Conservation (phyloP, 2,329 filamentous ascomycete genomes). For the Trichophyton rubrum region DNA sequence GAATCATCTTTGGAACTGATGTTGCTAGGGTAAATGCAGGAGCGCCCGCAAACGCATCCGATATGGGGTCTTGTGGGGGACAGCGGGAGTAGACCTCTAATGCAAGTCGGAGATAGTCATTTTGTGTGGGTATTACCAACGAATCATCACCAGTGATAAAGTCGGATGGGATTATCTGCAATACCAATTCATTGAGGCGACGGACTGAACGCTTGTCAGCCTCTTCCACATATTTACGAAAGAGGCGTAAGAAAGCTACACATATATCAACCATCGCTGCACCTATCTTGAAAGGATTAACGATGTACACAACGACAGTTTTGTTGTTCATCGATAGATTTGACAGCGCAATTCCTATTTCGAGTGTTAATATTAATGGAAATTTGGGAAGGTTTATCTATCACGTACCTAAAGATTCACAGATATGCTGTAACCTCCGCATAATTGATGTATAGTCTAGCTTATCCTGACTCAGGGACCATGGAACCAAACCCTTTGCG, state of each 20-base stretch:
- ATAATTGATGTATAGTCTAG: slow-evolving; percentile 24
- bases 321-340: slow-evolving; percentile 23
- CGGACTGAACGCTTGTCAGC: slow-evolving; percentile 22
- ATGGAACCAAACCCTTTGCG: slow-evolving; percentile 30
- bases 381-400: neutral
- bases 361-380: neutral
- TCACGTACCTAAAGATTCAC: slow-evolving; percentile 27
- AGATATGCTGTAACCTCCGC: slow-evolving; percentile 24
- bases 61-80: slow-evolving; percentile 31
- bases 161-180: slow-evolving; percentile 46
- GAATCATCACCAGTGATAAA: slow-evolving; percentile 42
- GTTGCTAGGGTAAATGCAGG: slow-evolving; percentile 45
- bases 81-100: slow-evolving; percentile 48
- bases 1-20: slow-evolving; percentile 40
- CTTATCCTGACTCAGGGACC: slow-evolving; percentile 21
- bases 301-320: slow-evolving; percentile 46
- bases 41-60: slow-evolving; percentile 34
- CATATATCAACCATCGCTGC: slow-evolving; percentile 41
- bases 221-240: slow-evolving; percentile 40
- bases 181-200: slow-evolving; percentile 37
- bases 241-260: slow-evolving; percentile 44
- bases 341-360: slow-evolving; percentile 25
- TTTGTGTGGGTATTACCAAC: slow-evolving; percentile 39
- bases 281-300: slow-evolving; percentile 42
- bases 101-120: slow-evolving; percentile 39